Evolutionary conservation across 768 basidiomycete species (phyloP), one percentile per base, ranked within the genome.

Genomic region (Lactarius vividus): DNA sequence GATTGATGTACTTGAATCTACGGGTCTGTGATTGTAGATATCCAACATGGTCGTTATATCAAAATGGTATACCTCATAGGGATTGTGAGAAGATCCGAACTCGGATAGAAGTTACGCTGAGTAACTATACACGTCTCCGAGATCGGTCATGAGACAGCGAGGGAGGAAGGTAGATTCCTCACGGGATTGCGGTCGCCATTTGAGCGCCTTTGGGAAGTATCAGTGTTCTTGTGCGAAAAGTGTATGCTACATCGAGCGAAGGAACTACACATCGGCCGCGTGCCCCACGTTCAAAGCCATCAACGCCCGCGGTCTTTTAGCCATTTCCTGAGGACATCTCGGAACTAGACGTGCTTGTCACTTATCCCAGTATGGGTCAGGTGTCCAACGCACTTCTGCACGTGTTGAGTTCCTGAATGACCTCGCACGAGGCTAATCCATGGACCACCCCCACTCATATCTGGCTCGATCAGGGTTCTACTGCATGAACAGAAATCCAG

Each of bases 381-480:
- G 35, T 66, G 65, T 66, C 46, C 52, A 42, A 4, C 57, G n/a
- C 26, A 40, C 35, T 28, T 29, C 46, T 16, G 53, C 65, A 66
- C 65, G 66, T 11, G 33, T 65, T 54, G 61, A 59, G 65, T 66
- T 63, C 49, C 57, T 53, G 61, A 62, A 66, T 66, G 23, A 18
- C 16, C 11, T 20, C 15, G 20, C 66, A 67, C 57, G 61, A 63
- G 57, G 61, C 61, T 59, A 62, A 66, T 62, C 59, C 55, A 46
- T 56, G 54, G 64, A 55, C 59, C 59, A 13, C 33, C 16, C 39
- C 15, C 61, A 31, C 35, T 33, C 56, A 28, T 60, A 65, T 65
- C 55, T 46, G 23, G 52, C 23, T 35, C 37, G 57, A 59, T 59
- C 57, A 59, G 53, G 42, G 29, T 20, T 28, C 26, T 37, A 13